phyloP scores from a whole-genome alignment of 768 basidiomycete genomes.

The Collybia sp. region DNA sequence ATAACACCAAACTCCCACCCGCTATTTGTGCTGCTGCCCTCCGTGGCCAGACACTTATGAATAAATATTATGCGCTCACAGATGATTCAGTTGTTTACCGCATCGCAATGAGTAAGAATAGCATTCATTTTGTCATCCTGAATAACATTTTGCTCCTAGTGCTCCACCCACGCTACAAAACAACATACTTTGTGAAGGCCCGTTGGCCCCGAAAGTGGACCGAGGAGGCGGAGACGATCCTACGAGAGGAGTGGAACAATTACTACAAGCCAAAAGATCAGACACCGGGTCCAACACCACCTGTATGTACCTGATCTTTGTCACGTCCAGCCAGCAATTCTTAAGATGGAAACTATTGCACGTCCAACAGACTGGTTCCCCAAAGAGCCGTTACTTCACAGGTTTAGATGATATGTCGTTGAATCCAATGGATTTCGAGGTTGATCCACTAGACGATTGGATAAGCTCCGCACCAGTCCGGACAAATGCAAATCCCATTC shows the following conservation, averaged over 20 bases:
- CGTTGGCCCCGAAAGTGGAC: not conserved
- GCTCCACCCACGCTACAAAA: not conserved
- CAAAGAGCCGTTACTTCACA: not conserved
- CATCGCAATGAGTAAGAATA: not conserved
- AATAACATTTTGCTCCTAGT: not conserved
- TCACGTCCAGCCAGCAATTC: not conserved
- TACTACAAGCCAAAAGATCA: not conserved
- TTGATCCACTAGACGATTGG: not conserved
- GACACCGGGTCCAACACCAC: not conserved
- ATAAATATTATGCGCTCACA: not conserved
- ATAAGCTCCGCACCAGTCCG: not conserved
- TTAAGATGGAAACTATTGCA: not conserved
- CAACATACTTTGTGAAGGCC: not conserved
- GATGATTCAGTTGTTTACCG: not conserved
- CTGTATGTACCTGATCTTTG: not conserved
- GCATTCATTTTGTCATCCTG: not conserved
- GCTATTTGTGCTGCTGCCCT: not conserved
- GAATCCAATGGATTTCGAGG: too few species aligned
- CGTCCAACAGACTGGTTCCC: not conserved
- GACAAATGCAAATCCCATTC: not conserved
- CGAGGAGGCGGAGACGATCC: not conserved
- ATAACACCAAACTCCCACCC: constrained; percentile 1
- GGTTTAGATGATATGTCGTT: not conserved
- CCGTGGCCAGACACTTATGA: not conserved
- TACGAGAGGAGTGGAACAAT: not conserved